phyloP scores from a whole-genome alignment of 139 green algal species.

The Chlorella sp. region DNA sequence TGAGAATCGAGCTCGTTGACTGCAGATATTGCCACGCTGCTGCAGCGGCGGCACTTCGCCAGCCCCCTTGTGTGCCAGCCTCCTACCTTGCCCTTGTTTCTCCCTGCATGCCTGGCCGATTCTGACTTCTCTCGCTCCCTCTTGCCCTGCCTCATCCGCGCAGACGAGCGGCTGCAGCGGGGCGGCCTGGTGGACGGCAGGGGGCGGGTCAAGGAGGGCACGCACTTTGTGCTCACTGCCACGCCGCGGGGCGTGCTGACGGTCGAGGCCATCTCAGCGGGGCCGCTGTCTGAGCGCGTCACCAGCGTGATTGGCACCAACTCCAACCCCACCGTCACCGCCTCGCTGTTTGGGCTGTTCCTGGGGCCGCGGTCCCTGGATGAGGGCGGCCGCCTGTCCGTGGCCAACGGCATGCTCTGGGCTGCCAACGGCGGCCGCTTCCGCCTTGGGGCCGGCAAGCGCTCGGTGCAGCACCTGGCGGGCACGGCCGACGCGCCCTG shows the following conservation, averaged over 20 bases:
- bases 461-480: too few species aligned
- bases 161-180: constrained; percentile 25
- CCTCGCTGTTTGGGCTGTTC: constrained; percentile 31
- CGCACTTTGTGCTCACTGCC: constrained; percentile 32
- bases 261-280: too few species aligned
- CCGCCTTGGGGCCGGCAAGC: too few species aligned
- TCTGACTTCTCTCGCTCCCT: background rate
- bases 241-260: constrained; percentile 5
- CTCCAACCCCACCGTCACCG: constrained; percentile 18
- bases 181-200: constrained; percentile 4
- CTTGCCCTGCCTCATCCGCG: background rate
- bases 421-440: constrained; percentile 28
- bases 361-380: constrained; percentile 28
- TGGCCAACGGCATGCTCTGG: constrained; percentile 30
- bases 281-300: too few species aligned
- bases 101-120: background rate
- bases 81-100: background rate
- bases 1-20: too few species aligned
- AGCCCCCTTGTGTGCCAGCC: background rate
- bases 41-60: background rate
- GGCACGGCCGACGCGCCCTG: too few species aligned
- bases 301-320: too few species aligned
- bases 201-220: constrained; percentile 22
- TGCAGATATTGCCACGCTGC: background rate
- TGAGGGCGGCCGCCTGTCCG: constrained; percentile 1